These are phyloP conservation scores for Pseudopediastrum boryanum DNA, from an alignment of 139 green algal species.

Conservation along the genomic window DNA sequence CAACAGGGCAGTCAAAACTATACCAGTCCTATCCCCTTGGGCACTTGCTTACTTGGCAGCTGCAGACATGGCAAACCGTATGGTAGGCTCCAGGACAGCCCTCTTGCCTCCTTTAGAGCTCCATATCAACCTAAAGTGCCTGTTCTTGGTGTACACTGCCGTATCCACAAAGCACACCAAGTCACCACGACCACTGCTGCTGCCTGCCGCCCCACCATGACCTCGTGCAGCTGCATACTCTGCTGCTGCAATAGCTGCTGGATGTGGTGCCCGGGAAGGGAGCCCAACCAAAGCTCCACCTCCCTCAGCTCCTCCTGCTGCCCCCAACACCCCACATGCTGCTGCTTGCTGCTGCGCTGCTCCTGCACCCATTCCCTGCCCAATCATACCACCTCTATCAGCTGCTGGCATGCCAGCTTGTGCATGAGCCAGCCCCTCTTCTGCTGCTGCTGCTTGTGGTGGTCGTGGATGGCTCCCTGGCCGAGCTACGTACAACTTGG, in stretches of 20 bases:
- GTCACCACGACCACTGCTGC: background rate
- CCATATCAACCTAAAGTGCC: constrained; percentile 77
- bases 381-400: constrained; percentile 5
- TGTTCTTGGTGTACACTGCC: constrained; percentile 79
- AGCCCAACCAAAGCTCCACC: too few species aligned
- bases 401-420: background rate
- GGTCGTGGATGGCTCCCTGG: constrained; percentile 22
- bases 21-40: too few species aligned
- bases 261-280: too few species aligned
- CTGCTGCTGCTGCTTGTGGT: constrained; percentile 33
- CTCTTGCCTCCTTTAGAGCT: constrained; percentile 73
- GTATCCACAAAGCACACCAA: constrained; percentile 64
- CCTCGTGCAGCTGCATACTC: background rate
- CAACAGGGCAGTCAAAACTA: too few species aligned
- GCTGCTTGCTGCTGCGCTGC: background rate
- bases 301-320: background rate
- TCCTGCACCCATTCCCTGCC: background rate
- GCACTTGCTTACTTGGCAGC: constrained; percentile 5
- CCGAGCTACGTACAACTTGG: constrained; percentile 9
- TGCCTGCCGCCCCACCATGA: background rate
- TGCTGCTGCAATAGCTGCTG: too few species aligned
- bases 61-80: constrained; percentile 23
- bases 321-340: background rate
- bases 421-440: constrained; percentile 6
- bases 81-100: constrained; percentile 29